Conservation (phyloP, 352 stramenopile species). For the Pythium folliculosum region DNA sequence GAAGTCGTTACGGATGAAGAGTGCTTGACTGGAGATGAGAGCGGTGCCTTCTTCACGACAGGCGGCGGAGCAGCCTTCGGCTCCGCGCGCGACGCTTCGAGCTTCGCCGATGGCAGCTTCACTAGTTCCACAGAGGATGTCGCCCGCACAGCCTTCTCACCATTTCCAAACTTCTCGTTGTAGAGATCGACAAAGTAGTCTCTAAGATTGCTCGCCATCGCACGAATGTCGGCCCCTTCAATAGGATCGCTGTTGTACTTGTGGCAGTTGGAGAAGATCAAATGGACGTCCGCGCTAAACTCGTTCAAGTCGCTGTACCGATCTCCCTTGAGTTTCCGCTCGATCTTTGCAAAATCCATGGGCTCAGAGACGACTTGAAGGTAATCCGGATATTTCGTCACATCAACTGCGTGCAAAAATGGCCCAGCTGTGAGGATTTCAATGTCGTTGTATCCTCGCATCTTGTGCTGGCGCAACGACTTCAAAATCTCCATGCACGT, state of each 20-base stretch:
- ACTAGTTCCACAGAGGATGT: background rate
- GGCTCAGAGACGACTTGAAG: slow-evolving; percentile 76
- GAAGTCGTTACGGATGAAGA: background rate
- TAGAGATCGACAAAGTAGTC: slow-evolving; percentile 83
- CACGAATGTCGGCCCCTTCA: slow-evolving; percentile 84
- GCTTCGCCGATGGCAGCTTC: slow-evolving; percentile 25
- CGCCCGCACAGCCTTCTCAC: slow-evolving; percentile 2
- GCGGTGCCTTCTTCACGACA: slow-evolving; percentile 6
- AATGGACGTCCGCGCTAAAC: slow-evolving; percentile 82
- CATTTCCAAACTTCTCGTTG: slow-evolving; percentile 54
- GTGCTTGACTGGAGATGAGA: slow-evolving; percentile 3
- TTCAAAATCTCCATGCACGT: slow-evolving; percentile 72
- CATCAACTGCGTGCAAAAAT: slow-evolving; percentile 83
- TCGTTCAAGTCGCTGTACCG: slow-evolving; percentile 75
- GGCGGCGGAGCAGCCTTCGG: background rate
- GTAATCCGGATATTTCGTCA: slow-evolving; percentile 87
- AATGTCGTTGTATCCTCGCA: slow-evolving; percentile 82
- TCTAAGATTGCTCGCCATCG: slow-evolving; percentile 79
- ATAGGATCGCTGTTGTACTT: slow-evolving; percentile 90
- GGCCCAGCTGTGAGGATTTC: slow-evolving; percentile 79
- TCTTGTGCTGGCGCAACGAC: slow-evolving; percentile 76
- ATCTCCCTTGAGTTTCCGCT: slow-evolving; percentile 85
- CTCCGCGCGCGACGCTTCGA: slow-evolving; percentile 4
- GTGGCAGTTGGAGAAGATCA: slow-evolving; percentile 89
- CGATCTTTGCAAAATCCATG: slow-evolving; percentile 89